Base-by-base conservation (phyloP, 805 yeast genomes). In the Nakazawaea molendinolei region DNA sequence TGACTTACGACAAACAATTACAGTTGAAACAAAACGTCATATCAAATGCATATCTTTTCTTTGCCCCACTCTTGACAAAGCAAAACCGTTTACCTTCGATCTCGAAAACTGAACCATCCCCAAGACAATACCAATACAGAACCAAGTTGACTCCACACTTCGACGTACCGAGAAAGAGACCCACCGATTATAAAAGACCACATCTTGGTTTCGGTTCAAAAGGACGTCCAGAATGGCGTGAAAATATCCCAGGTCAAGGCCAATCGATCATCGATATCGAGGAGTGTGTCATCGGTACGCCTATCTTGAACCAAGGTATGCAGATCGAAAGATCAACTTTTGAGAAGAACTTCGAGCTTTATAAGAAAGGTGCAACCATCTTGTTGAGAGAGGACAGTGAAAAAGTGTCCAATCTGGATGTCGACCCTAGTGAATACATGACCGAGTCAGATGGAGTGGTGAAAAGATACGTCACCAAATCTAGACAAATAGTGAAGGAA, bases 91-190 rank as follows among this genome's bases (percentile, higher is more conserved):
- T 85, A 14, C 96, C 96, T 0, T 63, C 48, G 7, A 63, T 90
- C 23, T 71, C 70, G 2, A 58, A 65, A 2, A 58, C 65, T 5
- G 47, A 56, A 21, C 47, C 53, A n/a, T 84, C 95, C 9, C 98
- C 98, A 4, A 61, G 76, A 40, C 70, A 79, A 46, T 83, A 70
- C 53, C 67, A 69, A 23, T 92, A 92, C 59, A 69, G 98, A 53
- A 92, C 98, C 0, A 92, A 92, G 53, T 69, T 92, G 30, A 92
- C 98, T 0, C 98, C 98, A 5, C 98, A 92, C 61, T 92, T 89
- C 58, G 87, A 84, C 50, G 61, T 85, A 25, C 92, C 94, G 17
- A 71, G 76, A 50, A 63, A 58, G 31, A 61, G 61, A 34, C 62
- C 66, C 9, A 51, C 50, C 23, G 50, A 49, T 33, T 54, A 51